A percentile compares a stretch with the other conserved stretches of the same genome.
Conservation (phyloP, 345 rosid genomes). For the Gossypium arboreum region DNA sequence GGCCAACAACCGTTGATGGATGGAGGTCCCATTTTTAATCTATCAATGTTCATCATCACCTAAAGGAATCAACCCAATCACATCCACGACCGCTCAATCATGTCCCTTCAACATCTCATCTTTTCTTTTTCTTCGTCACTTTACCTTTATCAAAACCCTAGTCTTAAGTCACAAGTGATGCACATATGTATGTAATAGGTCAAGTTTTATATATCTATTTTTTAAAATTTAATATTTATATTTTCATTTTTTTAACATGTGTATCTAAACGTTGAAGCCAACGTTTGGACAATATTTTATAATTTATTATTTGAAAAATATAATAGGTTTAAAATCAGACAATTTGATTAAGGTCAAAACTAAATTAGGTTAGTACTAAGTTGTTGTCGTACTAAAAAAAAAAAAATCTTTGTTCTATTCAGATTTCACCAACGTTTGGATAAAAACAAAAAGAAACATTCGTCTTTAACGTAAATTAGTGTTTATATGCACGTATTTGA, state of each 20-base stretch:
- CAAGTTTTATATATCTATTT: too few relatives aligned
- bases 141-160: background rate
- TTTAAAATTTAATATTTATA: too few relatives aligned
- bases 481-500: background rate
- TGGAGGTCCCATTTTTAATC: constrained; percentile 15
- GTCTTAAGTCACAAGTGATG: background rate
- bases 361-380: background rate
- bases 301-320: background rate
- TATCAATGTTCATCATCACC: constrained; percentile 10
- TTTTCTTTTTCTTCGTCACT: background rate
- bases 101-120: background rate
- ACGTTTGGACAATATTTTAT: background rate
- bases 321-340: background rate
- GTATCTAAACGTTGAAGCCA: background rate
- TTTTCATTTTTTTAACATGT: background rate
- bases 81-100: constrained; percentile 15
- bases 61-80: constrained; percentile 14
- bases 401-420: background rate
- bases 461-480: background rate
- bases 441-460: constrained; percentile 7
- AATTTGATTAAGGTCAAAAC: background rate
- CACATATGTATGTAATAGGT: too few relatives aligned
- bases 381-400: background rate
- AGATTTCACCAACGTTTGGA: background rate
- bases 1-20: constrained; percentile 9